Conservation (phyloP, 306 rosid species). For the Dicorynia guianensis region DNA sequence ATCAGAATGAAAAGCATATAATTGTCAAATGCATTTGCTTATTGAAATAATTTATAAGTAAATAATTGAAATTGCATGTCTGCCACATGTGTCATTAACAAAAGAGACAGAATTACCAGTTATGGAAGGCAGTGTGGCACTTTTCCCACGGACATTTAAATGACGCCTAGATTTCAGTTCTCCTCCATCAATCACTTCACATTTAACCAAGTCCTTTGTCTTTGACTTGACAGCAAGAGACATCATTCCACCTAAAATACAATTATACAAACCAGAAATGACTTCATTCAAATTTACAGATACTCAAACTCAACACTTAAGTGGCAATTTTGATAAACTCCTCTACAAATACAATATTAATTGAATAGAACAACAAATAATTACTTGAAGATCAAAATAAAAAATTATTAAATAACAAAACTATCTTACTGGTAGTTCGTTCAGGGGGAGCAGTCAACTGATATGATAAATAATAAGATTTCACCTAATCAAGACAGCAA, state of each 20-base stretch:
- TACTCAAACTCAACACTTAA: neutral
- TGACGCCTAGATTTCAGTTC: conserved; percentile 96
- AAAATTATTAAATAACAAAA: conserved; percentile 12
- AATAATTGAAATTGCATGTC: conserved; percentile 28
- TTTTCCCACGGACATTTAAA: conserved; percentile 95
- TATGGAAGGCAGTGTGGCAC: conserved; percentile 96
- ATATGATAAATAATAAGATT: neutral
- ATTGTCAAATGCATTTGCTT: conserved; percentile 17
- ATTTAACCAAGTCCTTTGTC: conserved; percentile 74
- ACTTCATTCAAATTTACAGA: conserved; percentile 32
- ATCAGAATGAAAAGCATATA: conserved; percentile 31
- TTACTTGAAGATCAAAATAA: neutral
- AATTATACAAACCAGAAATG: conserved; percentile 36
- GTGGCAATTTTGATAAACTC: conserved; percentile 25
- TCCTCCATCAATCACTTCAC: conserved; percentile 91
- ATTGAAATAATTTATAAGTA: conserved; percentile 24
- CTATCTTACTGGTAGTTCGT: neutral
- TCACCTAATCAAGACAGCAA: conserved; percentile 9
- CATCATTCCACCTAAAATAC: conserved; percentile 91
- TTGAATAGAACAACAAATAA: neutral
- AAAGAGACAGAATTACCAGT: conserved; percentile 60
- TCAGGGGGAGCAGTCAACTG: conserved; percentile 27
- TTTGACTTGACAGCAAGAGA: conserved; percentile 86
- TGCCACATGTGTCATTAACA: neutral
- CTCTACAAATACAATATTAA: neutral